phyloP scores from a whole-genome alignment of 2,329 filamentous ascomycete genomes.

The Metarhizium anisopliae region DNA sequence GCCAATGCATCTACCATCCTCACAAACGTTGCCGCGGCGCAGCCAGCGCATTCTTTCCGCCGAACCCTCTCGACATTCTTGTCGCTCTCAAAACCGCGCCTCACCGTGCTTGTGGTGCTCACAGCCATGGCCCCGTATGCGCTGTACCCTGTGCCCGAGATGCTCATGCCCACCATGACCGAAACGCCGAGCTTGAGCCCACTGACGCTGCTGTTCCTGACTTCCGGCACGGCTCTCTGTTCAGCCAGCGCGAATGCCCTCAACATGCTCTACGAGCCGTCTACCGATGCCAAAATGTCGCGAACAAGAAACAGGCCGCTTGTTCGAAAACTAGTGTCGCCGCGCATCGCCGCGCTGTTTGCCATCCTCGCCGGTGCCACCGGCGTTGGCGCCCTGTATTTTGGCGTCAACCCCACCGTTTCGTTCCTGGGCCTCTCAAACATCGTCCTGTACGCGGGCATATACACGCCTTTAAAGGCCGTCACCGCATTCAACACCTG shows the following conservation, averaged over 20 bases:
- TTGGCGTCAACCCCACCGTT: conserved; percentile 90
- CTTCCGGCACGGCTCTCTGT: conserved; percentile 78
- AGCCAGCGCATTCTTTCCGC: conserved; percentile 42
- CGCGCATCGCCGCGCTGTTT: conserved; percentile 65
- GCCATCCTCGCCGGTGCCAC: conserved; percentile 61
- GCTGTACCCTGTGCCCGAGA: conserved; percentile 82
- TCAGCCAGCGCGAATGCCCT: conserved; percentile 87
- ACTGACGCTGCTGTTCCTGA: conserved; percentile 85
- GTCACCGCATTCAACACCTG: conserved; percentile 85
- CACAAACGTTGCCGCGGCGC: conserved; percentile 40
- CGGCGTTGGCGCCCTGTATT: conserved; percentile 68
- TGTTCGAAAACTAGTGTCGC: conserved; percentile 69
- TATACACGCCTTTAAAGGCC: conserved; percentile 90
- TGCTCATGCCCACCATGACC: conserved; percentile 59
- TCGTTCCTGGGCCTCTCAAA: conserved; percentile 78
- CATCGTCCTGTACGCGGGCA: conserved; percentile 79
- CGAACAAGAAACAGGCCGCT: conserved; percentile 87
- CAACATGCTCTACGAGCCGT: conserved; percentile 94
- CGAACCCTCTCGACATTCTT: conserved; percentile 73
- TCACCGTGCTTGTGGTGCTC: conserved; percentile 84
- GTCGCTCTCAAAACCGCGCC: conserved; percentile 87
- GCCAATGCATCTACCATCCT: conserved; percentile 47
- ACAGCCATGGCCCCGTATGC: conserved; percentile 87
- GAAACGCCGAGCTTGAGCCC: conserved; percentile 77
- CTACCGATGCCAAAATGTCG: conserved; percentile 85